Percentiles rank a stretch among this genome's conserved stretches.
phyloP scores from a whole-genome alignment of 352 stramenopile species.

The Phytophthora ramorum region DNA sequence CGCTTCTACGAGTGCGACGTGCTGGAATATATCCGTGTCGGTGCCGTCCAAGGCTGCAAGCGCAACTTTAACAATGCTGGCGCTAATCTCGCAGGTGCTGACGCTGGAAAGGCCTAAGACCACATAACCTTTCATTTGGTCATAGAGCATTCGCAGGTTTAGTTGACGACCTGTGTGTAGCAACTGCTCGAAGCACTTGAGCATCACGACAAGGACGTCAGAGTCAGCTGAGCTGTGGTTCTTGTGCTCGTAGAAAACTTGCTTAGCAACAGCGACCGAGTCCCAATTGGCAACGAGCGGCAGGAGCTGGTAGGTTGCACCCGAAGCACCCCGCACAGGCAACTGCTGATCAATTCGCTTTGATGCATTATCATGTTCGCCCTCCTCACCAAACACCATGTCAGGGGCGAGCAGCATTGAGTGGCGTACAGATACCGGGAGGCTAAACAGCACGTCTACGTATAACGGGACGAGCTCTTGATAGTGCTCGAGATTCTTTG shows the following conservation, averaged over 20 bases:
- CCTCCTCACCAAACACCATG: conserved; percentile 8
- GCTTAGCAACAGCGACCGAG: conserved; percentile 69
- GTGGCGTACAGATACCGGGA: conserved; percentile 50
- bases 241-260: conserved; percentile 77
- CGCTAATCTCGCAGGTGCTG: conserved; percentile 42
- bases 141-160: conserved; percentile 50
- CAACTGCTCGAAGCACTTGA: conserved; percentile 66
- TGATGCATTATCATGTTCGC: neutral
- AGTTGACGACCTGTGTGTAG: conserved; percentile 6
- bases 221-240: conserved; percentile 36
- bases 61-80: conserved; percentile 40
- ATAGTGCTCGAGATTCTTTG: conserved; percentile 64
- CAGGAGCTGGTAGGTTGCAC: conserved; percentile 55
- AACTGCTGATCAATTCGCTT: conserved; percentile 40
- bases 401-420: conserved; percentile 40
- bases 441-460: conserved; percentile 74
- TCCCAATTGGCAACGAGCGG: conserved; percentile 65
- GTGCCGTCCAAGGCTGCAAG: conserved; percentile 15
- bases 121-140: conserved; percentile 66
- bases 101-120: conserved; percentile 50
- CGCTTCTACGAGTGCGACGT: conserved; percentile 41
- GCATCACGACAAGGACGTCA: conserved; percentile 56
- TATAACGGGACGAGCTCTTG: conserved; percentile 83
- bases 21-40: conserved; percentile 43
- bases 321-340: conserved; percentile 61